Percentiles rank a stretch among this genome's conserved stretches.
Evolutionary conservation across 2,329 filamentous ascomycete species (phyloP).

Genomic region (Penicillium digitatum): DNA sequence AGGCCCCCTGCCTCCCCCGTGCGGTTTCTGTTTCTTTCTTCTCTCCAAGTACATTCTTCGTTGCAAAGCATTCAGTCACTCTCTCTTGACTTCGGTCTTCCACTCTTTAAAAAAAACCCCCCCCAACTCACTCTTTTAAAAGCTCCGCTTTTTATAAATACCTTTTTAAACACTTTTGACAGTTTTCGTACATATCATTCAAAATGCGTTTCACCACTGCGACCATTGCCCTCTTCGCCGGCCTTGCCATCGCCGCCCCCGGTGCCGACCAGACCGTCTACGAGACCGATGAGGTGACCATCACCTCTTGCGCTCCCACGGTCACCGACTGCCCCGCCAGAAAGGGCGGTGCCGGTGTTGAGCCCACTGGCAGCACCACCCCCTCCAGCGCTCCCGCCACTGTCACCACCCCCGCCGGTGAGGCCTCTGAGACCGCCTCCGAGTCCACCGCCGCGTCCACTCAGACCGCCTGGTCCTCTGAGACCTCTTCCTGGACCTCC

Average conservation of each 20-base stretch:
- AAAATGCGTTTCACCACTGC: slow-evolving; percentile 45
- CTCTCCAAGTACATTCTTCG: slow-evolving; percentile 32
- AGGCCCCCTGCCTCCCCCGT: slow-evolving; percentile 29
- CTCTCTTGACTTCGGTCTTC: slow-evolving; percentile 44
- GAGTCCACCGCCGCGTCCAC: slow-evolving; percentile 9
- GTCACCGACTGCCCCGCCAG: slow-evolving; percentile 57
- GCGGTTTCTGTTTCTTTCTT: slow-evolving; percentile 22
- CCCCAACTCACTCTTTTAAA: slow-evolving; percentile 16
- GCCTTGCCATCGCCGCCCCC: slow-evolving; percentile 39
- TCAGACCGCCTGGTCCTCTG: slow-evolving; percentile 8
- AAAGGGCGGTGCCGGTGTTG: slow-evolving; percentile 8
- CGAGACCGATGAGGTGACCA: slow-evolving; percentile 57
- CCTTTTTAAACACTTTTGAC: slow-evolving; percentile 24
- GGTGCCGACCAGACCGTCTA: slow-evolving; percentile 49
- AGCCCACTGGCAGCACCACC: slow-evolving; percentile 14
- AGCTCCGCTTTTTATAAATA: slow-evolving; percentile 28
- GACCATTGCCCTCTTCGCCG: slow-evolving; percentile 42
- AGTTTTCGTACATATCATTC: slow-evolving; percentile 32
- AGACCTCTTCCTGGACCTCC: slow-evolving; percentile 12
- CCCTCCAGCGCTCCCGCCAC: slow-evolving; percentile 13
- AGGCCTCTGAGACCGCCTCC: slow-evolving; percentile 1
- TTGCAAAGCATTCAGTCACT: slow-evolving; percentile 32
- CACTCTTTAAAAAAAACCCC: slow-evolving; percentile 42
- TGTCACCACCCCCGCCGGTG: slow-evolving; percentile 14
- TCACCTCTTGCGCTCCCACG: slow-evolving; percentile 59